Evolutionary conservation across 2,329 filamentous ascomycete genomes (phyloP).

Genomic region (Ambrosiella beaveri): DNA sequence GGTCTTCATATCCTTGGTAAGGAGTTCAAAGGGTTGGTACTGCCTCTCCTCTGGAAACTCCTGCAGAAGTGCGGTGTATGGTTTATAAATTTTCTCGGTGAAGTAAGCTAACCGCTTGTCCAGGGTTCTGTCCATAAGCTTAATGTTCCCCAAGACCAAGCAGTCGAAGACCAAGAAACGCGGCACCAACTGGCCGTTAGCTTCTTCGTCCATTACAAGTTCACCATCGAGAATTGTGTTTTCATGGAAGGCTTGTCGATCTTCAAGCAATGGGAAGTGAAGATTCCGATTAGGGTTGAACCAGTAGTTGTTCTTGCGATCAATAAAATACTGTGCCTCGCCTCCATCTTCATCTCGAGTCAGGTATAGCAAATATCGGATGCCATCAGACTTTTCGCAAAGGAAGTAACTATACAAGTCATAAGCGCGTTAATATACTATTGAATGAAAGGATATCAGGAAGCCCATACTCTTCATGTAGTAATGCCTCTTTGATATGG

Average conservation of each 20-base stretch:
- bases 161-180: conserved; percentile 91
- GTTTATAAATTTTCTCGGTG: conserved; percentile 55
- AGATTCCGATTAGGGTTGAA: conserved; percentile 51
- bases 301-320: conserved; percentile 97
- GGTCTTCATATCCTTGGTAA: conserved; percentile 79
- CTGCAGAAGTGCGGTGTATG: conserved; percentile 46
- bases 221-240: conserved; percentile 84
- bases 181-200: conserved; percentile 49
- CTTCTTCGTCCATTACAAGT: conserved; percentile 67
- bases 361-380: conserved; percentile 87
- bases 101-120: conserved; percentile 85
- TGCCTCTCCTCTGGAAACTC: conserved; percentile 51
- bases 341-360: conserved; percentile 41
- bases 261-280: conserved; percentile 60
- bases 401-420: conserved; percentile 58
- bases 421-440: conserved; percentile 1
- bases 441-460: background rate
- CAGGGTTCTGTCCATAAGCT: conserved; percentile 60
- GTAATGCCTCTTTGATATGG: conserved; percentile 62
- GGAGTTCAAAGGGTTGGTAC: conserved; percentile 62
- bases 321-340: conserved; percentile 81
- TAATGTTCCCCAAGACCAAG: conserved; percentile 60
- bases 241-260: conserved; percentile 52
- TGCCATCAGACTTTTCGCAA: conserved; percentile 95
- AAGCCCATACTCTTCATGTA: conserved; percentile 47